Percentiles rank a stretch among this genome's conserved stretches.
Conservation (phyloP, 306 rosid genomes). For the Castanospermum australe region DNA sequence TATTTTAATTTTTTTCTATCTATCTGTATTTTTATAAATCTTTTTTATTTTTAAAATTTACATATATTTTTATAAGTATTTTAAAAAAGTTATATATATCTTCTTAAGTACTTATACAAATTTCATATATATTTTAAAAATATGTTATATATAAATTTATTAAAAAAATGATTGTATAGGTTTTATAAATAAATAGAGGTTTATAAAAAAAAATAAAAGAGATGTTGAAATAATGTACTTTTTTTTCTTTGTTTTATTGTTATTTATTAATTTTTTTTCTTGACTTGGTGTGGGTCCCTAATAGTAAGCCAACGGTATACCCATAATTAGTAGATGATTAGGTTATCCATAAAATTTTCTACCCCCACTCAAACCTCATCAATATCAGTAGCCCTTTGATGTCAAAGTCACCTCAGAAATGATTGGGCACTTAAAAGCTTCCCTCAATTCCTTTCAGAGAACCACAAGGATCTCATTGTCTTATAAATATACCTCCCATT, state of each 20-base stretch:
- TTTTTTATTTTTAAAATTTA: no score
- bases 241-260: background rate
- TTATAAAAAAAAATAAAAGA: no score
- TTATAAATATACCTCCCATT: conserved; percentile 10
- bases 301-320: background rate
- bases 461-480: conserved; percentile 46
- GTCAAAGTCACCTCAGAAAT: conserved; percentile 36
- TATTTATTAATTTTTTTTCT: background rate
- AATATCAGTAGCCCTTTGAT: background rate
- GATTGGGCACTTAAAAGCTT: conserved; percentile 20
- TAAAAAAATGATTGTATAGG: no score
- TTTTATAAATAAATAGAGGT: no score
- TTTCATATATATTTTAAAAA: no score
- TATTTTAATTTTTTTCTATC: no score
- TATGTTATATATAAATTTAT: no score
- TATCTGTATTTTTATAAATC: no score
- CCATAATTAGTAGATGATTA: conserved; percentile 3
- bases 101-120: no score
- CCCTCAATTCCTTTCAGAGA: conserved; percentile 35
- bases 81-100: background rate
- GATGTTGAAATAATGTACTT: no score
- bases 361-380: background rate
- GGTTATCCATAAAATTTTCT: background rate
- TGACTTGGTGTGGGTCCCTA: background rate
- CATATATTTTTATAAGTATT: no score